Percentiles rank a stretch among this genome's conserved stretches.
phyloP scores from a whole-genome alignment of 1,284 basidiomycete genomes.

The Cutaneotrichosporon spelunceum region DNA sequence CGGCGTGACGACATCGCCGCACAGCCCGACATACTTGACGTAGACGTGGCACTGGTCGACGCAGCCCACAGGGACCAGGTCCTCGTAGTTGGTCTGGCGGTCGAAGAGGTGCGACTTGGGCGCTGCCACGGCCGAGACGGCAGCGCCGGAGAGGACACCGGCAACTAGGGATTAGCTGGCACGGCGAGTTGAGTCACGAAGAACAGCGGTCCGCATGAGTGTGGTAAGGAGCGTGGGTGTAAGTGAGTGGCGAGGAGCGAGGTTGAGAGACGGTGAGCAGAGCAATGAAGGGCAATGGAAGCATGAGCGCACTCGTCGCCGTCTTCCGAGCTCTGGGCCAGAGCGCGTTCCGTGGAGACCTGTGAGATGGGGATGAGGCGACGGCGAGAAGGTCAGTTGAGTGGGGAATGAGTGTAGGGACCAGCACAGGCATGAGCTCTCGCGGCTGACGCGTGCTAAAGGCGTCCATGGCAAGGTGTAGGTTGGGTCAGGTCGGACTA shows the following conservation, averaged over 20 bases:
- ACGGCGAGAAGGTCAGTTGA: too few species aligned
- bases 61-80: slow-evolving; percentile 5
- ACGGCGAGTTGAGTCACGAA: not conserved
- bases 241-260: too few species aligned
- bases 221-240: not conserved
- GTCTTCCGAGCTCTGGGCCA: too few species aligned
- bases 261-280: too few species aligned
- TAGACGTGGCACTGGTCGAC: not conserved
- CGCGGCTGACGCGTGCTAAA: not conserved
- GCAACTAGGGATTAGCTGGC: slow-evolving; percentile 6
- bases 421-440: not conserved
- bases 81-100: slow-evolving; percentile 6
- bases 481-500: not conserved
- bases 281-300: too few species aligned
- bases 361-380: not conserved
- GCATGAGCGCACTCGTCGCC: too few species aligned
- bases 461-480: not conserved
- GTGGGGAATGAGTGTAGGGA: too few species aligned
- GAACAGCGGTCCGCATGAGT: too few species aligned
- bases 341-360: too few species aligned
- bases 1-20: not conserved
- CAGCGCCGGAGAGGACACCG: not conserved
- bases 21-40: not conserved
- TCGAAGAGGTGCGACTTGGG: not conserved
- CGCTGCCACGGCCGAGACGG: not conserved